These are phyloP conservation scores for Dendrothele bispora DNA, from an alignment of 768 basidiomycete species.

Conservation along the genomic window DNA sequence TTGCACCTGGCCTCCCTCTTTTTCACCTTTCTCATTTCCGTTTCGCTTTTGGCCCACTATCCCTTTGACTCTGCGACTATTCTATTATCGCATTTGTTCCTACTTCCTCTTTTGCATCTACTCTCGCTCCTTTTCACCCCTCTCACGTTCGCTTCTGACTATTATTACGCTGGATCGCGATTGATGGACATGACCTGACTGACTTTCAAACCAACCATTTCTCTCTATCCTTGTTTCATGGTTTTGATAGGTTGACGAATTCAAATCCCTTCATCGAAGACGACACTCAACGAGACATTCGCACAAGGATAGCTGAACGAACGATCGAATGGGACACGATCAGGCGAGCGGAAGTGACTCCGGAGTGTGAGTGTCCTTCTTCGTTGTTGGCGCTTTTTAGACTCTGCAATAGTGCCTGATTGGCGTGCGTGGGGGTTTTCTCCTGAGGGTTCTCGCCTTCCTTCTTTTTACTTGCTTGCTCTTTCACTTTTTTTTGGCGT, in stretches of 20 bases:
- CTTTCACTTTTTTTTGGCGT: no score
- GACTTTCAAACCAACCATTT: no score
- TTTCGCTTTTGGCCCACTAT: no score
- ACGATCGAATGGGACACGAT: conserved; percentile 63
- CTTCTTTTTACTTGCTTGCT: no score
- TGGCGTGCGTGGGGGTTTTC: no score
- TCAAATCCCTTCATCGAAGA: conserved; percentile 81
- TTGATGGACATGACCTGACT: no score
- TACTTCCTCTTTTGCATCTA: neutral
- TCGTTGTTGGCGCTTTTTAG: no score
- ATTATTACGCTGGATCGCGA: neutral
- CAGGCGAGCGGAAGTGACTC: conserved; percentile 33
- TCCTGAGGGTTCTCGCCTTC: no score
- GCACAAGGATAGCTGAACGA: conserved; percentile 57
- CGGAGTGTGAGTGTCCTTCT: conserved; percentile 41
- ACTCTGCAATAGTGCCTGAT: no score
- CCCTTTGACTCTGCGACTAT: no score
- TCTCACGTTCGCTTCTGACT: neutral
- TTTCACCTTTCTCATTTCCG: no score
- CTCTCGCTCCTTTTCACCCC: no score
- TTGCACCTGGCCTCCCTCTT: neutral
- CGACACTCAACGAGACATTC: conserved; percentile 56
- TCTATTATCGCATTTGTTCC: conserved; percentile 12
- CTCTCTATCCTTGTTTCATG: neutral
- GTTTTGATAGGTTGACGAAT: conserved; percentile 64